These are phyloP conservation scores for Pseudonitzschia multistriata DNA, from an alignment of 108 stramenopile genomes.

Conservation along the genomic window DNA sequence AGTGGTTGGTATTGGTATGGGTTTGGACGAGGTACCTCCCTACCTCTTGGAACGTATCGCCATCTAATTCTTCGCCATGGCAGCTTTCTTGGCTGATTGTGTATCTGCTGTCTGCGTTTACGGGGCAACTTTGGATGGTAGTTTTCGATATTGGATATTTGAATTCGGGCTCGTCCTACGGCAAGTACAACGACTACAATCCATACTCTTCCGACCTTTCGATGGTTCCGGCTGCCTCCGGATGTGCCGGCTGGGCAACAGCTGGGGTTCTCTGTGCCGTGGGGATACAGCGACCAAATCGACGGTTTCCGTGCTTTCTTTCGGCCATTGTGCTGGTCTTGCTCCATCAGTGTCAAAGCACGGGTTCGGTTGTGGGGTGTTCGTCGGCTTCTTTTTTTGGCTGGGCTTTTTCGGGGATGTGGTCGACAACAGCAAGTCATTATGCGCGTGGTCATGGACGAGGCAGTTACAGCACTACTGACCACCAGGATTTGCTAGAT, in stretches of 20 bases:
- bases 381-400: slow-evolving; percentile 36
- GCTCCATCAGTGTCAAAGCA: slow-evolving; percentile 22
- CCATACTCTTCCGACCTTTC: not conserved
- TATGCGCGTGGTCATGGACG: not conserved
- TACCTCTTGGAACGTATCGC: not conserved
- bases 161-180: not conserved
- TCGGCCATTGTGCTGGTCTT: slow-evolving; percentile 30
- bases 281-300: slow-evolving; percentile 30
- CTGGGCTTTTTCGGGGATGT: slow-evolving; percentile 22
- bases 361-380: slow-evolving; percentile 26
- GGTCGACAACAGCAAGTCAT: not conserved
- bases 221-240: slow-evolving; percentile 16
- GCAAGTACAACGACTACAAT: not conserved
- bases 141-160: slow-evolving; percentile 28
- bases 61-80: slow-evolving; percentile 9
- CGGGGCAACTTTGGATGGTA: slow-evolving; percentile 46
- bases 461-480: not conserved
- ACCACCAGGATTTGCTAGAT: too few relatives aligned
- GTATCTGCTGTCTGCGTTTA: slow-evolving; percentile 19
- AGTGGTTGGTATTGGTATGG: slow-evolving; percentile 28
- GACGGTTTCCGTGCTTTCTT: slow-evolving; percentile 33
- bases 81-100: slow-evolving; percentile 22
- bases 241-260: slow-evolving; percentile 43
- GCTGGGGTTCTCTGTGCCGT: slow-evolving; percentile 39
- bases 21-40: slow-evolving; percentile 20